A percentile compares a stretch with the other conserved stretches of the same genome.
Evolutionary conservation across 192 early-diverging fungal species (phyloP).

Genomic region (Gigaspora rosea): DNA sequence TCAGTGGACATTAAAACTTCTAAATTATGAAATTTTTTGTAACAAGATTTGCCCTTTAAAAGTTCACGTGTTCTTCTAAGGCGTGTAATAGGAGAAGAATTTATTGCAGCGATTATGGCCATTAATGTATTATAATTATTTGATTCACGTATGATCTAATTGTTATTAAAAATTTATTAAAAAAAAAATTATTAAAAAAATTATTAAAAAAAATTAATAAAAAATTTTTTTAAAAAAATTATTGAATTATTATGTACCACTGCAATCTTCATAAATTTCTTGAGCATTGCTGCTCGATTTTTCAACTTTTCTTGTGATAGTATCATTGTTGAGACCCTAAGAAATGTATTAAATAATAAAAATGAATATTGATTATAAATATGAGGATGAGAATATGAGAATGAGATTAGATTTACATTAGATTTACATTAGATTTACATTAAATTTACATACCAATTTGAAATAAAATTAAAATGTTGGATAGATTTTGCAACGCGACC

Average conservation of each 20-base stretch:
- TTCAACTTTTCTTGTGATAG: constrained; percentile 63
- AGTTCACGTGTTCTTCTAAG: constrained; percentile 62
- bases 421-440: no score
- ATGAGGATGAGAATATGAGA: no score
- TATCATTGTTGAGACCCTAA: constrained; percentile 73
- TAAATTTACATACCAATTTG: constrained; percentile 60
- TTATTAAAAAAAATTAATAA: not conserved
- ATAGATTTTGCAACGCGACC: constrained; percentile 52
- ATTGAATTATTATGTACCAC: constrained; percentile 41
- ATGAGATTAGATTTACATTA: no score
- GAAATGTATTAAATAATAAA: no score
- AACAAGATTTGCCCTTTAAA: constrained; percentile 50
- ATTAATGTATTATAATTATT: constrained; percentile 81
- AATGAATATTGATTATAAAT: constrained; percentile 59
- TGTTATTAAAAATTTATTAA: no score
- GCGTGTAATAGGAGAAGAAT: constrained; percentile 61
- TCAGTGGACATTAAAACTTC: constrained; percentile 70
- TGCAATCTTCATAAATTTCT: constrained; percentile 71
- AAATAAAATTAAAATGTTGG: constrained; percentile 70
- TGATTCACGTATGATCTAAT: constrained; percentile 56
- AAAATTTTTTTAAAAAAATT: not conserved
- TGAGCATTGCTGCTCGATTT: constrained; percentile 61
- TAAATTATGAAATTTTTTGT: constrained; percentile 55
- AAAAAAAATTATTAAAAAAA: not conserved
- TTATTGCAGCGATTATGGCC: constrained; percentile 73